Conservation (phyloP, 108 stramenopile genomes). For the Fragilaria crotonensis region DNA sequence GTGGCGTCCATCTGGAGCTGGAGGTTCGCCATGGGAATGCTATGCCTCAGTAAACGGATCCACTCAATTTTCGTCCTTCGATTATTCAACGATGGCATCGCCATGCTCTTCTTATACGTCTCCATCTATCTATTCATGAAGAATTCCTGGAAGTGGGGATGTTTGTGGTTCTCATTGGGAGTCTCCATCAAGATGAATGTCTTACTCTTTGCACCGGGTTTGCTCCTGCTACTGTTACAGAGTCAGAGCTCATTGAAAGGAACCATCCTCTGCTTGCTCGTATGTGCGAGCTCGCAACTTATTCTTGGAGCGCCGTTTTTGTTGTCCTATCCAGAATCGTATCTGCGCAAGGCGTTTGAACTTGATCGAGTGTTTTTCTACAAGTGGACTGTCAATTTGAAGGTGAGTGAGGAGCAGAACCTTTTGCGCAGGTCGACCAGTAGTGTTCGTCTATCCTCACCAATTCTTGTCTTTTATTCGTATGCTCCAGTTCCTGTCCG, state of each 20-base stretch:
- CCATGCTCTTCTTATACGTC: constrained; percentile 78
- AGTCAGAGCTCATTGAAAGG: constrained; percentile 27
- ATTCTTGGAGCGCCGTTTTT: constrained; percentile 91
- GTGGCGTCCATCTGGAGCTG: constrained; percentile 41
- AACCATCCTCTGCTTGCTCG: constrained; percentile 26
- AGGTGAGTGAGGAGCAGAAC: constrained; percentile 22
- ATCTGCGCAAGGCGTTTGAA: constrained; percentile 92
- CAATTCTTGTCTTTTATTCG: neutral
- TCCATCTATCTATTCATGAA: constrained; percentile 72
- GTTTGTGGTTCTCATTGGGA: constrained; percentile 82
- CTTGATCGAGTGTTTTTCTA: constrained; percentile 93
- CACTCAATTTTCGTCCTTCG: constrained; percentile 96
- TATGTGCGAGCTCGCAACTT: constrained; percentile 79
- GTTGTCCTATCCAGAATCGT: constrained; percentile 73
- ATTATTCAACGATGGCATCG: constrained; percentile 95
- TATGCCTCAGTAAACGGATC: constrained; percentile 82
- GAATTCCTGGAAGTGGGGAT: constrained; percentile 73
- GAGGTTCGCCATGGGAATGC: constrained; percentile 61
- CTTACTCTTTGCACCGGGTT: constrained; percentile 91
- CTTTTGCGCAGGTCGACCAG: no score
- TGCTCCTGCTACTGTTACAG: constrained; percentile 81
- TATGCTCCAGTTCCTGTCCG: constrained; percentile 65
- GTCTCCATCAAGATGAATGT: constrained; percentile 98
- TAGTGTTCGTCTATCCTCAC: no score
- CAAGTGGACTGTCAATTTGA: constrained; percentile 98